Percentiles rank a stretch among this genome's conserved stretches.
These are phyloP conservation scores for Hypoxylon fragiforme DNA, from an alignment of 495 filamentous ascomycete genomes.

Conservation along the genomic window DNA sequence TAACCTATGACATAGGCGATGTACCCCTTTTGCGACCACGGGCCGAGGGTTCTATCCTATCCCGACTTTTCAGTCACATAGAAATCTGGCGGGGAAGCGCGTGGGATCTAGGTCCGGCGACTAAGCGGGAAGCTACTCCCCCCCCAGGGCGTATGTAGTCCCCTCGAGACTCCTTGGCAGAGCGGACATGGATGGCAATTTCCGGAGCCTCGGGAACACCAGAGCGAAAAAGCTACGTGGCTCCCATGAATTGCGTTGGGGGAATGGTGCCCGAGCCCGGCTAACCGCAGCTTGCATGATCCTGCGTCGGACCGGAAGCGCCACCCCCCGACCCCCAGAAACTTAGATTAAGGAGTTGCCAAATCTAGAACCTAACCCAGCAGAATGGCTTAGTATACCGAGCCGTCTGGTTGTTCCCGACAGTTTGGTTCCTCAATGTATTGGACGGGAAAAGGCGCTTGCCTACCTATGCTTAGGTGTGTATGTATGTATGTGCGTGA, in stretches of 20 bases:
- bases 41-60: slow-evolving; percentile 7
- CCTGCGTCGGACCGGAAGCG: slow-evolving; percentile 12
- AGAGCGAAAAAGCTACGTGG: slow-evolving; percentile 14
- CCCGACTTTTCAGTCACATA: background rate
- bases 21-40: slow-evolving; percentile 2
- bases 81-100: background rate
- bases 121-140: background rate
- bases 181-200: background rate
- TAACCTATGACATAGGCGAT: background rate
- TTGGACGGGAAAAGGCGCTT: background rate
- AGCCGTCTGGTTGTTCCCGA: background rate
- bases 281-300: slow-evolving; percentile 15
- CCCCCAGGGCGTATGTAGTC: background rate
- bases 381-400: no score
- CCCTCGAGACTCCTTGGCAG: background rate
- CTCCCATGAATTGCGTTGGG: slow-evolving; percentile 13
- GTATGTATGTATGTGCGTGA: background rate
- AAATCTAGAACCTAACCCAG: background rate
- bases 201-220: slow-evolving; percentile 4
- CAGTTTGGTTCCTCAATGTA: background rate
- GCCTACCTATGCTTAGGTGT: no score
- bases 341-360: slow-evolving; percentile 1
- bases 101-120: slow-evolving; percentile 1
- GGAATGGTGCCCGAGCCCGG: slow-evolving; percentile 7
- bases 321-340: background rate